Evolutionary conservation across 129 eudicot genomes (phyloP).

Genomic region (Kitagawia praeruptora): DNA sequence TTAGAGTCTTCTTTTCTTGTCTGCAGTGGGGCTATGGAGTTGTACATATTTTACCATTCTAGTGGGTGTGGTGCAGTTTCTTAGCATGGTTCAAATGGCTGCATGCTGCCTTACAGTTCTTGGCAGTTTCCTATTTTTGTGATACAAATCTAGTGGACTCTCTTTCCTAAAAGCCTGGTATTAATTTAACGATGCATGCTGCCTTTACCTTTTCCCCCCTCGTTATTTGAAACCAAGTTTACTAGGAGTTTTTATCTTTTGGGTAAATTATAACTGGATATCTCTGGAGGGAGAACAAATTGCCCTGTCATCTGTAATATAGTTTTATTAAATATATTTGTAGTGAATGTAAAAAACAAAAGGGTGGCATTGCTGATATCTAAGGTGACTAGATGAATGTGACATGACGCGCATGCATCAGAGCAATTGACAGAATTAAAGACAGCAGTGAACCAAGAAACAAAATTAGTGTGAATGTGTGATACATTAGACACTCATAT

Average conservation of each 20-base stretch:
- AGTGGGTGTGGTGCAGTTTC: neutral
- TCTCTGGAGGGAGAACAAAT: too few species aligned
- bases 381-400: slow-evolving; percentile 21
- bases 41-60: neutral
- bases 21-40: neutral
- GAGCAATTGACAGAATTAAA: neutral
- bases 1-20: neutral
- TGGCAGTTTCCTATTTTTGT: slow-evolving; percentile 28
- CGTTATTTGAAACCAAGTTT: neutral
- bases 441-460: too few species aligned
- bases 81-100: neutral
- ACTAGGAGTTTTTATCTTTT: neutral
- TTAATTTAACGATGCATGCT: slow-evolving; percentile 28
- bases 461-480: too few species aligned
- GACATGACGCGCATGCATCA: slow-evolving; percentile 25
- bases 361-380: neutral
- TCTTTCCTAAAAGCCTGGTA: slow-evolving; percentile 16
- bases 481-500: too few species aligned
- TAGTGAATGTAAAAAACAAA: neutral
- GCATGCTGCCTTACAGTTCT: slow-evolving; percentile 22
- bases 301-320: neutral
- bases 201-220: neutral
- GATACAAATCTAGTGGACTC: slow-evolving; percentile 19
- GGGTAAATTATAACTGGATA: neutral
- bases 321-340: too few species aligned